These are phyloP conservation scores for Entomortierella parvispora DNA, from an alignment of 192 early-diverging fungal species.

Conservation along the genomic window DNA sequence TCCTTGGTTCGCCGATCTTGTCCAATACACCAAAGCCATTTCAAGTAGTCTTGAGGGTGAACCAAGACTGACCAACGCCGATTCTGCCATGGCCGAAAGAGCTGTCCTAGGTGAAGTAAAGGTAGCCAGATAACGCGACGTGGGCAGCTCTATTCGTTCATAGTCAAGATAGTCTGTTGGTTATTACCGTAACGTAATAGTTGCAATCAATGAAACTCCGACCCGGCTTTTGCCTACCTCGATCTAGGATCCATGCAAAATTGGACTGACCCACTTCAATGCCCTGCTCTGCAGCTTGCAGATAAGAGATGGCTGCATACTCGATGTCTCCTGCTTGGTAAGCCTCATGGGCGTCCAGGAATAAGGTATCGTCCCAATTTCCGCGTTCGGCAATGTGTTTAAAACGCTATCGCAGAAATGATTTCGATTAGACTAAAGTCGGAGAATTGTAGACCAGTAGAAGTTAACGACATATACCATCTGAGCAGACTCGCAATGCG, in stretches of 20 bases:
- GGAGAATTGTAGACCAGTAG: background rate
- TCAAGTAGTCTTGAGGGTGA: conserved; percentile 54
- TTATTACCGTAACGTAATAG: background rate
- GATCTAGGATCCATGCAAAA: conserved; percentile 90
- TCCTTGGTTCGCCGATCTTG: conserved; percentile 92
- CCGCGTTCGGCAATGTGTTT: conserved; percentile 86
- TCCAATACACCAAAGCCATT: conserved; percentile 90
- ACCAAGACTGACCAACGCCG: conserved; percentile 24
- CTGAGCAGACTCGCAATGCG: conserved; percentile 74
- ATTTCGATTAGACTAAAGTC: background rate
- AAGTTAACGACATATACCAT: conserved; percentile 55
- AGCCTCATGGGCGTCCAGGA: conserved; percentile 65
- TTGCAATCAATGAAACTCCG: background rate
- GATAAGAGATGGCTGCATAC: conserved; percentile 76
- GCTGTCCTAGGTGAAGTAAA: conserved; percentile 32
- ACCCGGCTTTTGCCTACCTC: conserved; percentile 35
- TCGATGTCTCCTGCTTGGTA: conserved; percentile 73
- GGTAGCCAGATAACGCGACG: conserved; percentile 22
- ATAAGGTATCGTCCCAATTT: conserved; percentile 83
- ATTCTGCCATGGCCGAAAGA: conserved; percentile 17
- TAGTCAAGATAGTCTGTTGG: background rate
- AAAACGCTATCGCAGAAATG: conserved; percentile 62
- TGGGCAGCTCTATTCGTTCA: conserved; percentile 31
- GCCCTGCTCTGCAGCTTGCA: conserved; percentile 91
- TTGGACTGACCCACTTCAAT: conserved; percentile 89